Percentiles rank a stretch among this genome's conserved stretches.
Conservation (phyloP, 2,329 filamentous ascomycete genomes). For the Fusarium dlaminii region DNA sequence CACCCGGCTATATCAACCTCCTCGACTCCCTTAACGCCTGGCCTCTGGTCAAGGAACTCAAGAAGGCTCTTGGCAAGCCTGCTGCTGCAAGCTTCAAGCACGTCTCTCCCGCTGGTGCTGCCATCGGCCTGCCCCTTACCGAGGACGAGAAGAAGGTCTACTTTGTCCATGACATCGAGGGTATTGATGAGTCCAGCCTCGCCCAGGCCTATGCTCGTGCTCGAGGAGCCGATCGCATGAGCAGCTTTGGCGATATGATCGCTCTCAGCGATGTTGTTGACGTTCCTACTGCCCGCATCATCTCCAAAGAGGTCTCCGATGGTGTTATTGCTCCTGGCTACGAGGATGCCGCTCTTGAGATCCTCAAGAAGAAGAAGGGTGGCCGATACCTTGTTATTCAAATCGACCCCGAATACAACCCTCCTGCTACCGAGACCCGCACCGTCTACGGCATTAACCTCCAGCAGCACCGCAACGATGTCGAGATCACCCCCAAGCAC, state of each 20-base stretch:
- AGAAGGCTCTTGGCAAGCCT: constrained; percentile 84
- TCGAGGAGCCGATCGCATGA: constrained; percentile 97
- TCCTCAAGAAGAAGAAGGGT: constrained; percentile 97
- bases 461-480: constrained; percentile 91
- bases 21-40: constrained; percentile 96
- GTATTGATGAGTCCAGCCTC: constrained; percentile 84
- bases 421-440: constrained; percentile 81
- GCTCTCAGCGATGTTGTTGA: constrained; percentile 92
- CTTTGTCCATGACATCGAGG: constrained; percentile 95
- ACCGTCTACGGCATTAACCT: constrained; percentile 92
- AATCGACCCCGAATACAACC: constrained; percentile 89
- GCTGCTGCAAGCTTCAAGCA: constrained; percentile 99
- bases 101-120: constrained; percentile 94
- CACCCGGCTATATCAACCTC: constrained; percentile 97
- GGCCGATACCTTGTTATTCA: constrained; percentile 96
- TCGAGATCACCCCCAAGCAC: constrained; percentile 83
- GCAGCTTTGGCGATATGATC: constrained; percentile 96
- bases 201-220: constrained; percentile 97
- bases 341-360: constrained; percentile 83
- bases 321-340: constrained; percentile 94
- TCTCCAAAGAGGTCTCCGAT: constrained; percentile 96
- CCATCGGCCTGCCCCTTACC: constrained; percentile 87
- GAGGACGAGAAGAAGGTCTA: constrained; percentile 95
- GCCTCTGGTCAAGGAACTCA: constrained; percentile 96
- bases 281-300: constrained; percentile 93